A percentile compares a stretch with the other conserved stretches of the same genome.
Evolutionary conservation across 2,329 filamentous ascomycete genomes (phyloP).

Genomic region (Pyrenophora seminiperda): DNA sequence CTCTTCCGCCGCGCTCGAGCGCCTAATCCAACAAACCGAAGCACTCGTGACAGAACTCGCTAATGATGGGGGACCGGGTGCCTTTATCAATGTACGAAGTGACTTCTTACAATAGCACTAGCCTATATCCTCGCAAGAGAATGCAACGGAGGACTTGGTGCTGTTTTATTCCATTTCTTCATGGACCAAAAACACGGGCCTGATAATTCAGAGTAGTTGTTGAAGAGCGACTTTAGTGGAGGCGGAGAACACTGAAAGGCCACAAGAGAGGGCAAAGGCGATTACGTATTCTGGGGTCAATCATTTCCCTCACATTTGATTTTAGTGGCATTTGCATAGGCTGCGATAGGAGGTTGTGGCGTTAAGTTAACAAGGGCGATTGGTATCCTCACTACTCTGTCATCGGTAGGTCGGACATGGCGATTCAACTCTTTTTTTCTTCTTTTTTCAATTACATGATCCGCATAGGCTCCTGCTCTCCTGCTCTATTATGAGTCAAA

Average conservation of each 20-base stretch:
- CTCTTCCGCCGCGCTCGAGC: constrained; percentile 82
- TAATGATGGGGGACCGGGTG: constrained; percentile 77
- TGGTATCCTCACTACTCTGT: not conserved
- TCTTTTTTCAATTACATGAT: no score
- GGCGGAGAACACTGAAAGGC: not conserved
- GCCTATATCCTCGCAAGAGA: no score
- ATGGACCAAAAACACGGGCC: no score
- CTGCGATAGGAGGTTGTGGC: not conserved
- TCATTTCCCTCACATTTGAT: not conserved
- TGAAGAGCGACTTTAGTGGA: not conserved
- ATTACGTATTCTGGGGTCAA: not conserved
- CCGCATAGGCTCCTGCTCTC: no score
- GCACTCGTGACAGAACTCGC: constrained; percentile 83
- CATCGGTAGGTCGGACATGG: not conserved
- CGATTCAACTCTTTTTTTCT: no score
- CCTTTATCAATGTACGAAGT: constrained; percentile 72
- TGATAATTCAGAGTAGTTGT: no score
- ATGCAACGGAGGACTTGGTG: no score
- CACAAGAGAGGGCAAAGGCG: not conserved
- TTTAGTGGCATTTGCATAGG: constrained; percentile 3
- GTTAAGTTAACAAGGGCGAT: not conserved
- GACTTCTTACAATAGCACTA: constrained; percentile 41
- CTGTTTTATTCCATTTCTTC: no score
- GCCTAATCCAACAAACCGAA: constrained; percentile 82
- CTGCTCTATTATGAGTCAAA: no score